These are phyloP conservation scores for Asterella californica DNA, from an alignment of 225 moss, liverwort and hornwort species.

Conservation along the genomic window DNA sequence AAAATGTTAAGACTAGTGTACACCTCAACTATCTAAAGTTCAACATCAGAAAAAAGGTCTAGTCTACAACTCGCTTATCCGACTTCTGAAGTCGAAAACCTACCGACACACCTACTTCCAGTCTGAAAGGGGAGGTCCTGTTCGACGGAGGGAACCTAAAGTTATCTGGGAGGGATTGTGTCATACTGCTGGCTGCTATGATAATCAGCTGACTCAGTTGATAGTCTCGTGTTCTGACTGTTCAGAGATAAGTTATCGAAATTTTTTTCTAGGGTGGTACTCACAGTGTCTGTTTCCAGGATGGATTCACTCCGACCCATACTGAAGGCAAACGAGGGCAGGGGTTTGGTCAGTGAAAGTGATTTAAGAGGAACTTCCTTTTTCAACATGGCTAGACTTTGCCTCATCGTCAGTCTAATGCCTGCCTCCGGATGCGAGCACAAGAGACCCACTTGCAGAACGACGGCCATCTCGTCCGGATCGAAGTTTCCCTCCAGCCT, in stretches of 20 bases:
- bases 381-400: conserved; percentile 21
- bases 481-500: neutral
- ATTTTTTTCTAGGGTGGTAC: neutral
- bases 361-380: conserved; percentile 13
- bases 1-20: too few species aligned
- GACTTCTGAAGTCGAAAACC: too few species aligned
- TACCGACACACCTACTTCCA: too few species aligned
- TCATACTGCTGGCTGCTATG: neutral
- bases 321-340: conserved; percentile 4
- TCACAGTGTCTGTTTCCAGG: neutral
- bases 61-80: too few species aligned
- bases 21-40: too few species aligned
- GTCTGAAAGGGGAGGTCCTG: too few species aligned
- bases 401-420: conserved; percentile 25
- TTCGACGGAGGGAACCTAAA: too few species aligned
- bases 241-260: neutral
- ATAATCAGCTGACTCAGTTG: neutral
- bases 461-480: neutral
- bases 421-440: conserved; percentile 20
- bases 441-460: conserved; percentile 22
- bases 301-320: neutral
- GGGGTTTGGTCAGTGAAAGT: conserved; percentile 8
- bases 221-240: neutral
- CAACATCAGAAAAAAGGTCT: too few species aligned
- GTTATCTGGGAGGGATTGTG: too few species aligned